phyloP scores from a whole-genome alignment of 768 basidiomycete species.

The Tremella yokohamensis region DNA sequence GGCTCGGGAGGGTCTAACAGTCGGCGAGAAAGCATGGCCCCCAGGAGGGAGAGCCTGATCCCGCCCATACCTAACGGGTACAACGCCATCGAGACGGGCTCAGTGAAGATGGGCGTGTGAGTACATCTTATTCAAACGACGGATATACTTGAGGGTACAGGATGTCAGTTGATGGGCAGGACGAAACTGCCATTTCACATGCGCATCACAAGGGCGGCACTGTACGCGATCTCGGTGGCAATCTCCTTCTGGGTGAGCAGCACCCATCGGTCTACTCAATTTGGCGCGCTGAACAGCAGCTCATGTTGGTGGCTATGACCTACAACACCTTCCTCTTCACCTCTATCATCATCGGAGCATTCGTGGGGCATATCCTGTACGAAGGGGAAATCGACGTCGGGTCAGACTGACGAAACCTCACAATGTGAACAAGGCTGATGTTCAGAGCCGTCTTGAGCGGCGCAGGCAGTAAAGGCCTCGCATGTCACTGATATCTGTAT shows the following conservation, averaged over 20 bases:
- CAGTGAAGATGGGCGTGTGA: slow-evolving; percentile 20
- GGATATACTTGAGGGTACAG: background rate
- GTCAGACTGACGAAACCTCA: slow-evolving; percentile 16
- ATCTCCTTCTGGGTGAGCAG: slow-evolving; percentile 48
- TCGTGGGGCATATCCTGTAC: slow-evolving; percentile 75
- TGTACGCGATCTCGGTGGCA: slow-evolving; percentile 74
- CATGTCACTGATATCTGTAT: slow-evolving; percentile 61
- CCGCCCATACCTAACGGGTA: slow-evolving; percentile 26
- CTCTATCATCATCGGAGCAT: slow-evolving; percentile 77
- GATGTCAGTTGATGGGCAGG: slow-evolving; percentile 1
- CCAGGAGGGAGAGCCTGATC: slow-evolving; percentile 26
- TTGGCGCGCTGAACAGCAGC: slow-evolving; percentile 9
- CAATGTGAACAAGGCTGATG: background rate
- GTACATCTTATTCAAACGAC: background rate
- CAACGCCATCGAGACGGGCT: slow-evolving; percentile 24
- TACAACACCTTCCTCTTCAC: slow-evolving; percentile 88
- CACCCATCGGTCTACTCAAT: background rate
- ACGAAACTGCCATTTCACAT: slow-evolving; percentile 16
- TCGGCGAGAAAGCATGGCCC: slow-evolving; percentile 13
- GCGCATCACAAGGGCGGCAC: slow-evolving; percentile 37
- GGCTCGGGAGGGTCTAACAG: slow-evolving; percentile 6
- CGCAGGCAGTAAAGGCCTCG: slow-evolving; percentile 62
- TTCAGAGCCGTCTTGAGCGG: slow-evolving; percentile 55
- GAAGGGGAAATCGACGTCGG: slow-evolving; percentile 64
- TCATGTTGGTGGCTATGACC: slow-evolving; percentile 93